Percentiles rank a stretch among this genome's conserved stretches.
phyloP scores from a whole-genome alignment of 306 rosid genomes.

The Ziziphus jujuba region DNA sequence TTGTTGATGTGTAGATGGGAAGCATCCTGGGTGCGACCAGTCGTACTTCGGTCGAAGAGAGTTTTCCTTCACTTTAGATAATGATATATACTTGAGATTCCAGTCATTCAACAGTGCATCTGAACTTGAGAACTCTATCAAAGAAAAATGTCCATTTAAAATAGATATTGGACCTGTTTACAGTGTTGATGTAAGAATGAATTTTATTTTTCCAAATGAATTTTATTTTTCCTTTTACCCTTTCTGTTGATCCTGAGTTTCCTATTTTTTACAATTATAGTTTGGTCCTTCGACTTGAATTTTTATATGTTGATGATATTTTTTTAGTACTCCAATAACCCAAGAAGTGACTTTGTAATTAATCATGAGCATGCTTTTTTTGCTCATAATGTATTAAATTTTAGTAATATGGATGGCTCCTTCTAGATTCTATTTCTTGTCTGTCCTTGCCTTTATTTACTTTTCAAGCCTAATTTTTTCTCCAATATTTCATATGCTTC shows the following conservation, averaged over 20 bases:
- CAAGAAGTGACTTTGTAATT: background rate
- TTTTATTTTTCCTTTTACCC: background rate
- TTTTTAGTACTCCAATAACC: background rate
- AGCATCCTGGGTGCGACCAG: slow-evolving; percentile 84
- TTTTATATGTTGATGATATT: too few species aligned
- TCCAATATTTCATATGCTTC: slow-evolving; percentile 25
- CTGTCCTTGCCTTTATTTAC: background rate
- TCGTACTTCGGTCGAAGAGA: slow-evolving; percentile 79
- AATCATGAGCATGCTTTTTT: background rate
- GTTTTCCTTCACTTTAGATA: slow-evolving; percentile 73
- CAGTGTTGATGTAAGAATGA: slow-evolving; percentile 79
- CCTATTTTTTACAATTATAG: too few species aligned
- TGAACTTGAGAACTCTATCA: slow-evolving; percentile 69
- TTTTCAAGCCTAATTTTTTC: background rate
- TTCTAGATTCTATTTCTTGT: slow-evolving; percentile 2
- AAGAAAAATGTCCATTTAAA: slow-evolving; percentile 72
- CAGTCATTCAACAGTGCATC: slow-evolving; percentile 60
- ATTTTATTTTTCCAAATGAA: slow-evolving; percentile 15
- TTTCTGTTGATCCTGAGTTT: background rate
- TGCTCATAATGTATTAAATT: background rate
- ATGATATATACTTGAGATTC: slow-evolving; percentile 70
- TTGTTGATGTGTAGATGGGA: slow-evolving; percentile 63
- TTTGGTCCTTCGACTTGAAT: too few species aligned
- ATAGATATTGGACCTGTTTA: slow-evolving; percentile 91
- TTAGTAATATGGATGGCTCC: background rate